Base-by-base conservation (phyloP, 768 basidiomycete genomes). In the Suillus occidentalis region DNA sequence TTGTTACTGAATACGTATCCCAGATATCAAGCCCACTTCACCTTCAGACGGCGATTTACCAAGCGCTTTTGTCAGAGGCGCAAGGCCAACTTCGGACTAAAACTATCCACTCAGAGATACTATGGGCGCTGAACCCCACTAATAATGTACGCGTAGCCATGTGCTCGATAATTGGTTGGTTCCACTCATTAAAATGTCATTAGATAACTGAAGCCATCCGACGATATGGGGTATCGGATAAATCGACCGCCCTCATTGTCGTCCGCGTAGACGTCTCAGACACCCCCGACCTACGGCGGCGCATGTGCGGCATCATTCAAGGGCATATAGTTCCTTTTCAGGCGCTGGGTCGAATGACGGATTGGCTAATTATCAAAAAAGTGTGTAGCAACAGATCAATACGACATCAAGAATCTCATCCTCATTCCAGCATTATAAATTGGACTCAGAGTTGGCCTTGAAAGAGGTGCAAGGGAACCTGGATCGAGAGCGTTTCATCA, bases 171-270 rank as follows among this genome's bases (percentile, higher is more conserved):
- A 20, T 22, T n/a, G 9, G 13, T 28, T 18, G 22, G 20, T 53
- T 43, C 6, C 25, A 7, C 28, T 25, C 31, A 37, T 50, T 31
- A n/a, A 25, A 63, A 60, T 47, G 28, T 36, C 39, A 34, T 10
- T 63, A 96, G 94, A 98, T 99, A 61, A 86, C 90, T 2, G 95
- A 99, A 70, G 90, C 91, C 0, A 86, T 99, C 65, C 84, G 87
- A 59, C 86, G 92, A 64, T 97, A 94, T 70, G 96, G 96, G 6
- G 81, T 97, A 7, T 89, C 90, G 0, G 87, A 90, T 49, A 76
- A 75, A 6, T 89, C 85, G 34, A 83, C 80, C 0, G 79, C 88
- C 16, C 81, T 97, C 22, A 71, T 96, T 39, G 87, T 97, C 12
- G 88, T 97, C 16, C 83, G 88, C 14, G 82, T 97, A 37, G 81